A percentile compares a stretch with the other conserved stretches of the same genome.
phyloP scores from a whole-genome alignment of 371 early-diverging fungal species.

The Cokeromyces recurvatus region DNA sequence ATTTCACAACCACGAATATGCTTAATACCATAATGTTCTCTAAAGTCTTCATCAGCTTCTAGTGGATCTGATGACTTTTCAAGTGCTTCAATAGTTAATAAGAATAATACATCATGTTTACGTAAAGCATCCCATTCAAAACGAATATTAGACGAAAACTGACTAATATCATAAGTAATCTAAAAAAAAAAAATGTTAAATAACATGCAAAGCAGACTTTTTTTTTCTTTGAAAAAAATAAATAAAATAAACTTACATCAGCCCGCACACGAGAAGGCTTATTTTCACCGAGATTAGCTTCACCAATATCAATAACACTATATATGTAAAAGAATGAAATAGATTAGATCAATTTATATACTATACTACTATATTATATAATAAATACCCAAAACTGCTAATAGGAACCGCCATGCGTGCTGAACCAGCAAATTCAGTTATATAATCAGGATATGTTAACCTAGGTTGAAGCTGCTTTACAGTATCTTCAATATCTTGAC shows the following conservation, averaged over 20 bases:
- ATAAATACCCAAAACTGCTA: constrained; percentile 48
- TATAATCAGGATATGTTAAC: constrained; percentile 50
- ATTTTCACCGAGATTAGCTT: constrained; percentile 72
- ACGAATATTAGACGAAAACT: constrained; percentile 66
- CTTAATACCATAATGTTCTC: constrained; percentile 69
- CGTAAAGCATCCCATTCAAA: constrained; percentile 88
- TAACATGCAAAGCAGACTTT: neutral
- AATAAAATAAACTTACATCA: constrained; percentile 43
- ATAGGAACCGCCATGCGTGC: constrained; percentile 85
- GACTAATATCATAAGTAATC: constrained; percentile 53
- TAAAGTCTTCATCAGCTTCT: constrained; percentile 50
- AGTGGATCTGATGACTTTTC: constrained; percentile 43
- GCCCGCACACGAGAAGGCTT: constrained; percentile 75
- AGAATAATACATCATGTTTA: constrained; percentile 77
- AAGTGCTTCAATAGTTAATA: constrained; percentile 68
- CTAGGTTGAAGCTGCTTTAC: constrained; percentile 76
- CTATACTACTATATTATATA: neutral
- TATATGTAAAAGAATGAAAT: no score
- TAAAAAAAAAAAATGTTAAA: constrained; percentile 1
- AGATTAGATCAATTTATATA: no score
- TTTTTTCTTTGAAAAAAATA: neutral
- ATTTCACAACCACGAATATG: constrained; percentile 88
- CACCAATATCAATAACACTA: constrained; percentile 68
- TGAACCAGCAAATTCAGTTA: constrained; percentile 84
- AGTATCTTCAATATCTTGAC: constrained; percentile 87